phyloP scores from a whole-genome alignment of 805 yeast genomes.

The Candida montana region DNA sequence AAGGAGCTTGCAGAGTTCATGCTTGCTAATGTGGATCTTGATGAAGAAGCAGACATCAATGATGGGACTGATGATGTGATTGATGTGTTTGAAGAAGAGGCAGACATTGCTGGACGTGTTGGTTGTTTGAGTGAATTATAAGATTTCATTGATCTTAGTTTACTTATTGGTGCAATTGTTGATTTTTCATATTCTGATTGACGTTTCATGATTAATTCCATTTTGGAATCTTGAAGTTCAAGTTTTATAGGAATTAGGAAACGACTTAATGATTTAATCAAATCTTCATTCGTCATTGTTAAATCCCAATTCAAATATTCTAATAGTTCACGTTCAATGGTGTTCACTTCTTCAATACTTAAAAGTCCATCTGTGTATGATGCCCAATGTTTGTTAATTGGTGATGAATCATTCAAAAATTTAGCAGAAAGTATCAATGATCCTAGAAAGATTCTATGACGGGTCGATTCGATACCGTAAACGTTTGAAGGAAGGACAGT shows the following conservation, averaged over 20 bases:
- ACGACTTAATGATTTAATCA: conserved; percentile 63
- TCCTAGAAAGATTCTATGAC: conserved; percentile 89
- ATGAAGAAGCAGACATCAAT: conserved; percentile 35
- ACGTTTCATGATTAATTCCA: conserved; percentile 22
- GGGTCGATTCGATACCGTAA: conserved; percentile 85
- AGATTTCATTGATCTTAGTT: conserved; percentile 13
- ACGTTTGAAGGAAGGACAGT: conserved; percentile 80
- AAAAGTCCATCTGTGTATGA: conserved; percentile 84
- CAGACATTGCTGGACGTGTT: conserved; percentile 5
- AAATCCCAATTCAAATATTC: conserved; percentile 83
- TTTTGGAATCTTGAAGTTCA: conserved; percentile 19
- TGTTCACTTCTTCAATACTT: conserved; percentile 72
- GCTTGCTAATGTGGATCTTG: conserved; percentile 32
- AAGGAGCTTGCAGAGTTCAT: conserved; percentile 21
- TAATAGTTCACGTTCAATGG: conserved; percentile 85
- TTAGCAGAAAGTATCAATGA: conserved; percentile 89
- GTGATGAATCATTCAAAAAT: conserved; percentile 87
- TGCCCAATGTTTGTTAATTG: conserved; percentile 95
- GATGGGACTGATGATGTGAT: conserved; percentile 32
- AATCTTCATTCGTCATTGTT: conserved; percentile 62
- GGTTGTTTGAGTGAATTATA: conserved; percentile 9
- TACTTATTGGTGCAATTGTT: conserved; percentile 1
- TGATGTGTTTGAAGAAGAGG: conserved; percentile 22
- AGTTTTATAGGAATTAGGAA: conserved; percentile 71
- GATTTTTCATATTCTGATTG: conserved; percentile 18